phyloP scores from a whole-genome alignment of 495 filamentous ascomycete species.

The Hypoxylon cercidicola region DNA sequence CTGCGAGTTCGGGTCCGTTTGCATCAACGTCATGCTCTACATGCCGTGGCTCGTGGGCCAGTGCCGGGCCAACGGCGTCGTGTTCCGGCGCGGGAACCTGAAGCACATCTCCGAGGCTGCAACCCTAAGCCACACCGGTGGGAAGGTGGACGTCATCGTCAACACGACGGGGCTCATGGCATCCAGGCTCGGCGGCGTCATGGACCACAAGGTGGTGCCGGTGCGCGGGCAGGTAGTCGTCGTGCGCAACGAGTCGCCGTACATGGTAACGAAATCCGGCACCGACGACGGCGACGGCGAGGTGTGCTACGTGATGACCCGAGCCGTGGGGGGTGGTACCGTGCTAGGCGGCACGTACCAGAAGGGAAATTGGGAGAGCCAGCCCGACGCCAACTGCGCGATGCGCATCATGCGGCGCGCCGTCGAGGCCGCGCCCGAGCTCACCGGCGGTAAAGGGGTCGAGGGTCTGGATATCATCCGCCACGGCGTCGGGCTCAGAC shows the following conservation, averaged over 20 bases:
- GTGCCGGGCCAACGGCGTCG: conserved; percentile 74
- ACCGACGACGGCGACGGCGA: conserved; percentile 86
- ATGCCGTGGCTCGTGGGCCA: conserved; percentile 83
- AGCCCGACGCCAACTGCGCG: conserved; percentile 83
- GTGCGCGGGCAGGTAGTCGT: conserved; percentile 88
- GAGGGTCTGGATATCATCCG: conserved; percentile 86
- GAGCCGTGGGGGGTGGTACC: conserved; percentile 81
- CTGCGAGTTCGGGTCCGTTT: conserved; percentile 81
- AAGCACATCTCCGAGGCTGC: conserved; percentile 79
- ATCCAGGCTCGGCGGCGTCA: conserved; percentile 80
- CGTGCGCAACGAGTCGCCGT: conserved; percentile 81
- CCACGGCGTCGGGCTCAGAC: conserved; percentile 89
- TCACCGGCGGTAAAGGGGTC: conserved; percentile 79
- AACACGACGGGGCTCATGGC: conserved; percentile 89
- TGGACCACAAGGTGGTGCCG: conserved; percentile 77
- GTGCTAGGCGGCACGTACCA: conserved; percentile 90
- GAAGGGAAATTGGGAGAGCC: conserved; percentile 82
- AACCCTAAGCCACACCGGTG: conserved; percentile 68
- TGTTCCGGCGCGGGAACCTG: conserved; percentile 67
- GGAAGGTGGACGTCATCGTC: conserved; percentile 74
- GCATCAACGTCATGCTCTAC: conserved; percentile 91
- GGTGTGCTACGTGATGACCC: conserved; percentile 87
- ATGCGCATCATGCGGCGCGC: conserved; percentile 88
- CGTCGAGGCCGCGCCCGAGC: conserved; percentile 74
- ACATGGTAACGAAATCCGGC: conserved; percentile 76